Evolutionary conservation across 768 basidiomycete genomes (phyloP).

Genomic region (Russula sp.): DNA sequence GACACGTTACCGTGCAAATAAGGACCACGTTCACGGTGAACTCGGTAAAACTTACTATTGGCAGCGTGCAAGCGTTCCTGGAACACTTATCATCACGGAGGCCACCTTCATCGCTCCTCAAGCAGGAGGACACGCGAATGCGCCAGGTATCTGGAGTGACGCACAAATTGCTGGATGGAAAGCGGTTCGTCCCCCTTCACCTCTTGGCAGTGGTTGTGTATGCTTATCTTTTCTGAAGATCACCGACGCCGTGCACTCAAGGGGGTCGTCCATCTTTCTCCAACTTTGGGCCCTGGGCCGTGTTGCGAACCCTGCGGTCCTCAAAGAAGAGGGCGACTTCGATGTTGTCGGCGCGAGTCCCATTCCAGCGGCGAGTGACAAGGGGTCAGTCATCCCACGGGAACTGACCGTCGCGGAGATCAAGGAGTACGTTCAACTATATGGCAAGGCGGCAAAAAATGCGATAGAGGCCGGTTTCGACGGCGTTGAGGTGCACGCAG

Average conservation of each 20-base stretch:
- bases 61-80: constrained; percentile 40
- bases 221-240: constrained; percentile 33
- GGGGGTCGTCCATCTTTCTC: constrained; percentile 43
- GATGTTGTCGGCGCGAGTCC: constrained; percentile 22
- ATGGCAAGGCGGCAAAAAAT: constrained; percentile 30
- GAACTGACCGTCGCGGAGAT: constrained; percentile 26
- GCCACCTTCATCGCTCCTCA: constrained; percentile 44
- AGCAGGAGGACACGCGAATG: constrained; percentile 42
- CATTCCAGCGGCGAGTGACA: constrained; percentile 18
- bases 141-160: constrained; percentile 59
- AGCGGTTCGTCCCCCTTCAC: constrained; percentile 25
- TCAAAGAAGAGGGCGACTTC: constrained; percentile 33
- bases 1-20: constrained; percentile 38
- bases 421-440: constrained; percentile 24
- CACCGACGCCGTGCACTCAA: constrained; percentile 48
- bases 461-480: constrained; percentile 37
- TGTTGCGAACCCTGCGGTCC: constrained; percentile 28
- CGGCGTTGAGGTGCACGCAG: constrained; percentile 33
- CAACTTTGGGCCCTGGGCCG: constrained; percentile 57
- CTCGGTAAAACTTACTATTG: constrained; percentile 41
- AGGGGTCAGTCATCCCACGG: constrained; percentile 19
- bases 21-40: constrained; percentile 31
- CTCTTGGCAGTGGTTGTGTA: not conserved
- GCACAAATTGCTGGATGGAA: constrained; percentile 52
- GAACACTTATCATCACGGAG: constrained; percentile 52